Evolutionary conservation across 2,329 filamentous ascomycete species (phyloP), one percentile per base, ranked within the genome.

Genomic region (Septoria linicola): DNA sequence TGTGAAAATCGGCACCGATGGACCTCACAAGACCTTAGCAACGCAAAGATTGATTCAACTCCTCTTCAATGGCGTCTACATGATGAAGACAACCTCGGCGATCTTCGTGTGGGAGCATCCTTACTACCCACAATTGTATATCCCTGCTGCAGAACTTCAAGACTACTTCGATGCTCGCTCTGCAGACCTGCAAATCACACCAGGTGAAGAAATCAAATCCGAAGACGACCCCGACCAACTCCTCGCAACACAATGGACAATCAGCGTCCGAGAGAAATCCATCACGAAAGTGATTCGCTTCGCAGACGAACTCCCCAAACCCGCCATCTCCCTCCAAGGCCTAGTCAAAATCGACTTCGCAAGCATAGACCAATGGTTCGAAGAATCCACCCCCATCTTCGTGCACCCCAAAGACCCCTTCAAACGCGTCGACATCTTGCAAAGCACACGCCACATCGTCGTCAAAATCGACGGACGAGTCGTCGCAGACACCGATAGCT

Each of bases 401-500:
- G 74, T 80, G 3, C 84, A 87, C 52, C 83, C 83, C 0, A 85
- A 85, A 56, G 83, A 87, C 47, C 84, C 83, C 0, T 85, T 80
- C 69, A 84, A 83, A 58, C 76, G 84, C 10, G 71, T 87, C 53
- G 83, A 86, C 49, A 77, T 82, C 20, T 66, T 87, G 4, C 71
- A 72, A 1, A 84, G 81, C 0, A 71, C 73, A 1, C 77, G 83
- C 1, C 66, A 67, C 1, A 65, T 87, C 27, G 71, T 76, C 8
- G 71, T 87, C 31, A 71, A 71, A 17, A 58, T 80, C 3, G 65
- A 70, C 6, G 80, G 79, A 2, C 63, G 63, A 2, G 69, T 71
- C 0, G 66, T 85, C 1, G 76, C 75, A n/a, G 71, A 75, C 13
- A 71, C 76, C 0, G 57, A 63, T 1, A 73, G 61, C 19, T 62